These are phyloP conservation scores for Sugiyamaella neomexicana DNA, from an alignment of 1,139 yeast species.

Conservation along the genomic window DNA sequence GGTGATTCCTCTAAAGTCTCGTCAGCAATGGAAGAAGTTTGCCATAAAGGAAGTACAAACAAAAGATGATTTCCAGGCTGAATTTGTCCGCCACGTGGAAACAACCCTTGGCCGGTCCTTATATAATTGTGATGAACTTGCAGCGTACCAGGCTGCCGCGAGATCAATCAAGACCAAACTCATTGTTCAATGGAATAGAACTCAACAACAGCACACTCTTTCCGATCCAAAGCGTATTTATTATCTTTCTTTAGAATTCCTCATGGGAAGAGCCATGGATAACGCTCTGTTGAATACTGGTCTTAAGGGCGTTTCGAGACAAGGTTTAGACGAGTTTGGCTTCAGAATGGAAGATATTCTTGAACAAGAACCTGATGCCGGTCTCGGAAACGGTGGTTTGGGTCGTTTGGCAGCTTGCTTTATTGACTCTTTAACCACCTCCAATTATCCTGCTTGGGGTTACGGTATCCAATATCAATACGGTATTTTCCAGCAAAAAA, in stretches of 20 bases:
- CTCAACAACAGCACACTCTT: conserved; percentile 85
- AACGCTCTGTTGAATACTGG: conserved; percentile 84
- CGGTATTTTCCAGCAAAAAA: conserved; percentile 89
- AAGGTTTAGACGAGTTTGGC: conserved; percentile 72
- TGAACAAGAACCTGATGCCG: conserved; percentile 90
- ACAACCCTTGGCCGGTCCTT: conserved; percentile 84
- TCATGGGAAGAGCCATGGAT: conserved; percentile 95
- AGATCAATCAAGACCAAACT: conserved; percentile 75
- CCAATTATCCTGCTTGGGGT: conserved; percentile 94
- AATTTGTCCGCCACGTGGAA: conserved; percentile 83
- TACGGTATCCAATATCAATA: conserved; percentile 91
- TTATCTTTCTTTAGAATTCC: conserved; percentile 81
- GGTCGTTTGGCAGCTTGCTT: conserved; percentile 96
- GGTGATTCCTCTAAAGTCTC: conserved; percentile 73
- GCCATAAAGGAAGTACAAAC: conserved; percentile 52
- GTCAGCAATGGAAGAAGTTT: conserved; percentile 74
- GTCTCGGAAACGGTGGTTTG: conserved; percentile 91
- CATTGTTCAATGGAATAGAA: conserved; percentile 86
- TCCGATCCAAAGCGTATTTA: conserved; percentile 85
- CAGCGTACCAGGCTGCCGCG: conserved; percentile 90
- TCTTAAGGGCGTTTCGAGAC: conserved; percentile 52
- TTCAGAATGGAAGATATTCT: conserved; percentile 85
- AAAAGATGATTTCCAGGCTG: conserved; percentile 62
- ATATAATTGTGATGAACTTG: conserved; percentile 88
- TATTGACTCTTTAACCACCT: conserved; percentile 82